Conservation (phyloP, 495 filamentous ascomycete species). For the Aspergillus saccharolyticus region DNA sequence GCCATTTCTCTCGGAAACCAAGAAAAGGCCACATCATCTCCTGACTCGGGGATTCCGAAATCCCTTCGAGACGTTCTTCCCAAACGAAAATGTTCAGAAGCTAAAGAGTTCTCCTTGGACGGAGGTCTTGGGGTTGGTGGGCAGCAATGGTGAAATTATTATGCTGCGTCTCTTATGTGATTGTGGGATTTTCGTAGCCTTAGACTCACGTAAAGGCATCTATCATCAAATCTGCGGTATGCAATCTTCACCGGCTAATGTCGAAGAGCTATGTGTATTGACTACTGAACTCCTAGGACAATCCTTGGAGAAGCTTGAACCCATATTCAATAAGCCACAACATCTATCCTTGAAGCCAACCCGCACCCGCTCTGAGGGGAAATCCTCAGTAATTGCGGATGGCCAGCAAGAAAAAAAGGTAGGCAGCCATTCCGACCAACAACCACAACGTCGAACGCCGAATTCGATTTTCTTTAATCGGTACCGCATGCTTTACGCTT, state of each 20-base stretch:
- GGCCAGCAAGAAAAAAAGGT: not conserved
- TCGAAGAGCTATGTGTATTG: not conserved
- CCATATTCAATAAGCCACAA: not conserved
- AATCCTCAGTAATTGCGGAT: not conserved
- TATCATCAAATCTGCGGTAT: slow-evolving; percentile 78
- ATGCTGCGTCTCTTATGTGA: slow-evolving; percentile 78
- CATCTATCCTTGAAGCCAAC: not conserved
- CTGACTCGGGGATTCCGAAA: slow-evolving; percentile 72
- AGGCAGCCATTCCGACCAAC: not conserved
- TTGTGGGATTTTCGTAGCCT: slow-evolving; percentile 67
- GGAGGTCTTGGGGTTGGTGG: slow-evolving; percentile 63
- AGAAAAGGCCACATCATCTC: slow-evolving; percentile 61
- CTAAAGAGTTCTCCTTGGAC: slow-evolving; percentile 72
- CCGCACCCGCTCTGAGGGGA: not conserved
- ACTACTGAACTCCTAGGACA: slow-evolving; percentile 30
- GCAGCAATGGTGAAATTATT: slow-evolving; percentile 69
- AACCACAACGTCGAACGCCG: slow-evolving; percentile 11
- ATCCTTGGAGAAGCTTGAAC: slow-evolving; percentile 41
- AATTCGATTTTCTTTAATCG: slow-evolving; percentile 70
- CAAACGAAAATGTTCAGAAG: slow-evolving; percentile 63
- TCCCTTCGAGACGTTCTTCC: slow-evolving; percentile 47
- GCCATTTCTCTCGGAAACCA: slow-evolving; percentile 33
- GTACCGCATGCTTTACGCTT: slow-evolving; percentile 81
- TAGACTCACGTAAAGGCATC: slow-evolving; percentile 55
- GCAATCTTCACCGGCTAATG: slow-evolving; percentile 1